These are phyloP conservation scores for Neckera pumila DNA, from an alignment of 225 moss, liverwort and hornwort genomes.

Conservation along the genomic window DNA sequence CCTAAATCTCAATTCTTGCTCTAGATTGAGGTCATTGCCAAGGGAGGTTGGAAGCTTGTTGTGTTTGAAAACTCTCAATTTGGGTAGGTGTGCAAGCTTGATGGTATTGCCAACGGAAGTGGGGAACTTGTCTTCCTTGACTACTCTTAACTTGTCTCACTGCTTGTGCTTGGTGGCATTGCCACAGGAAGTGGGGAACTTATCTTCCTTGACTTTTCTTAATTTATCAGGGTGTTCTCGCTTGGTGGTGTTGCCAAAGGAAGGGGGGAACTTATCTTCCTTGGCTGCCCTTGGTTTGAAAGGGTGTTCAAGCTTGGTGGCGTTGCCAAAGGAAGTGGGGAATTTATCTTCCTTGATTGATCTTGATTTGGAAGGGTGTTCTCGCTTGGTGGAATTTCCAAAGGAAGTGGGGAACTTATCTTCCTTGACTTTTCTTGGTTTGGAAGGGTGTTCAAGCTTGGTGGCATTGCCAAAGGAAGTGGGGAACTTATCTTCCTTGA, in stretches of 20 bases:
- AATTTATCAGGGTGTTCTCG: rapidly evolving
- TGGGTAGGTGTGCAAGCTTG: rapidly evolving
- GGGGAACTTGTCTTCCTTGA: not conserved
- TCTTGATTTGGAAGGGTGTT: rapidly evolving
- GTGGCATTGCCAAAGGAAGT: no score
- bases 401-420: no score
- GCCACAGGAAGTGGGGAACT: not conserved
- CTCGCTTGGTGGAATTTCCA: no score
- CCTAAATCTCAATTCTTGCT: not conserved
- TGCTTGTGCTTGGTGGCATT: not conserved
- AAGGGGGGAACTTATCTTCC: not conserved
- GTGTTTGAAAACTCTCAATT: rapidly evolving
- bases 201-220: not conserved
- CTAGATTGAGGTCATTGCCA: not conserved
- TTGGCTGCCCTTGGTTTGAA: rapidly evolving
- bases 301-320: no score
- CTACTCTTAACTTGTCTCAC: rapidly evolving
- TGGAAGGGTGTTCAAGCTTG: no score
- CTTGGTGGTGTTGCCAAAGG: rapidly evolving
- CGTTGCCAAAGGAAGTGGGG: no score
- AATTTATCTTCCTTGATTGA: no score
- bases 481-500: no score
- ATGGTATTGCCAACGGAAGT: not conserved
- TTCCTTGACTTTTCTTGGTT: no score
- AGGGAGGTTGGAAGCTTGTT: not conserved